Evolutionary conservation across 768 basidiomycete species (phyloP).

Genomic region (Serendipita indica): DNA sequence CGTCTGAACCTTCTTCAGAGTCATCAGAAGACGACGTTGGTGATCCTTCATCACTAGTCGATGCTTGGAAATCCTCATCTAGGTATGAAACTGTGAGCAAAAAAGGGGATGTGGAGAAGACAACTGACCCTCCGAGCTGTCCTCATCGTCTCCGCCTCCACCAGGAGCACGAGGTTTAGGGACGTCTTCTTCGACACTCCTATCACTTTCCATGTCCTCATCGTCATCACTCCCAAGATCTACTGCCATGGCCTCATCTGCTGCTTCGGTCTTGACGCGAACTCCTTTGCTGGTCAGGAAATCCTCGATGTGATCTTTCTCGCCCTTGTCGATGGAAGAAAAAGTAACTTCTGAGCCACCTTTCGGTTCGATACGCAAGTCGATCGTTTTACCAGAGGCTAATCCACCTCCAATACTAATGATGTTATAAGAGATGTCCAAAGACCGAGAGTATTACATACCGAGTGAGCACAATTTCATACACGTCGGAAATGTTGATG

Average conservation of each 20-base stretch:
- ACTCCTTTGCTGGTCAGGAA: constrained; percentile 87
- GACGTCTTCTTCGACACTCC: constrained; percentile 49
- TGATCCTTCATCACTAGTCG: constrained; percentile 75
- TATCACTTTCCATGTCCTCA: constrained; percentile 71
- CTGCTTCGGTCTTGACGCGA: constrained; percentile 86
- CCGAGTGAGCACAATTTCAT: constrained; percentile 81
- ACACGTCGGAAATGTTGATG: constrained; percentile 78
- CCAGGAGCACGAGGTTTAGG: constrained; percentile 30
- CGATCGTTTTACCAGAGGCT: constrained; percentile 83
- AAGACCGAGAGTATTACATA: constrained; percentile 17
- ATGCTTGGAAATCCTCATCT: constrained; percentile 89
- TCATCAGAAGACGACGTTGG: constrained; percentile 54
- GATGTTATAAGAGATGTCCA: background rate
- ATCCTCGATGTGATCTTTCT: constrained; percentile 69
- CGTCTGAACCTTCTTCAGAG: constrained; percentile 65
- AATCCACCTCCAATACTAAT: constrained; percentile 68
- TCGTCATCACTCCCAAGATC: constrained; percentile 53
- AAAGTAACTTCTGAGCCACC: constrained; percentile 76
- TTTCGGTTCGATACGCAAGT: constrained; percentile 79
- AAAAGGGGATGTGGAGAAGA: constrained; percentile 11
- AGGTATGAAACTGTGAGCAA: constrained; percentile 13
- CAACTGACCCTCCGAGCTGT: constrained; percentile 53
- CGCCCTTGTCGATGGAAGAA: constrained; percentile 90
- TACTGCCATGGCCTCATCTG: constrained; percentile 54
- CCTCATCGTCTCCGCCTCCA: constrained; percentile 40